Evolutionary conservation across 345 rosid species (phyloP), one percentile per base, ranked within the genome.

Genomic region (Acer negundo): DNA sequence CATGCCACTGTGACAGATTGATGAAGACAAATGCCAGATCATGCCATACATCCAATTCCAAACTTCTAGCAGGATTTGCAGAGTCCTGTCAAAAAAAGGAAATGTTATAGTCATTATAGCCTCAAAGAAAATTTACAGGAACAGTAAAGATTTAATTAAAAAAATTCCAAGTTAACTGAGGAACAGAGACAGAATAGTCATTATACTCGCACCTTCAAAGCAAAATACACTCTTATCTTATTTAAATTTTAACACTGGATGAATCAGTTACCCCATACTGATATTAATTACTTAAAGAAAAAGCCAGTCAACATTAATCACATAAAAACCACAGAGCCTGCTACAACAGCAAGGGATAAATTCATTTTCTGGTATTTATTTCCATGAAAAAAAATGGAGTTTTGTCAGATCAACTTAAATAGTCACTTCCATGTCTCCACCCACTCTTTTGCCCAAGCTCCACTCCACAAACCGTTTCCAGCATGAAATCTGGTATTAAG

Each of bases 11-110:
- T 1, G 91, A 87, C 68, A 89, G 80, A 80, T 85, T 79, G 71
- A 87, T 89, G 82, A 90, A 93, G 64, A 91, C 75, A 78, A 85
- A 82, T 78, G 94, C 92, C 17, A 90, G 82, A 82, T 91, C 98
- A 70, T 91, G 93, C 98, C 97, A 93, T 64, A 89, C 86, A 59
- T 90, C 91, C 75, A 82, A 78, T 84, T 91, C 93, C 85, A 93
- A 80, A 79, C 74, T 82, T 78, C 83, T 85, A 31, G 79, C 58
- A 10, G 44, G 80, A 44, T 85, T 84, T 77, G 72, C 82, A 70
- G 58, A 69, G 68, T 78, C 81, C 94, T 90, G 85, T 38, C 74
- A 84, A 55, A 28, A 28, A 6, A 58, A 13, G 28, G 3, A 9
- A 63, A 10, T 0, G 26, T 63, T 49, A 62, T 28, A 63, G 49